Conservation (phyloP, 805 yeast species). For the Myxozyma nipponensis region DNA sequence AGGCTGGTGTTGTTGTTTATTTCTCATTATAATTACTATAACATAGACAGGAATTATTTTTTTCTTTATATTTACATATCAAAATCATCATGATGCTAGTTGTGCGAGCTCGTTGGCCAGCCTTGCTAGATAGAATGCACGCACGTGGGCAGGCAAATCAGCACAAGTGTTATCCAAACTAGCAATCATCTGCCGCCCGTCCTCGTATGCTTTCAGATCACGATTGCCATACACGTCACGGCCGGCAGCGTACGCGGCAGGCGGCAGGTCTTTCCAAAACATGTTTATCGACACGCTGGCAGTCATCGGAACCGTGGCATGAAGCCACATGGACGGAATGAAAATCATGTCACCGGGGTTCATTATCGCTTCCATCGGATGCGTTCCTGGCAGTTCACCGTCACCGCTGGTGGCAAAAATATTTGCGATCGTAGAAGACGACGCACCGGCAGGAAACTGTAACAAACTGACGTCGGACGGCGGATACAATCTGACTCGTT, state of each 20-base stretch:
- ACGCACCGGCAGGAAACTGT: conserved; percentile 35
- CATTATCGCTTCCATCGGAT: conserved; percentile 36
- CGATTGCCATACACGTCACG: conserved; percentile 40
- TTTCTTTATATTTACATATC: conserved; percentile 10
- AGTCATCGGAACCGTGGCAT: conserved; percentile 36
- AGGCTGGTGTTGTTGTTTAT: neutral
- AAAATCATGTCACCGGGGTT: conserved; percentile 40
- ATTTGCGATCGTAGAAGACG: conserved; percentile 37
- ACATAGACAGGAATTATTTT: conserved; percentile 15
- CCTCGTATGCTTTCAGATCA: conserved; percentile 38
- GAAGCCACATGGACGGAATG: conserved; percentile 42
- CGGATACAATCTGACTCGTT: conserved; percentile 37
- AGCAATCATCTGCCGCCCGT: conserved; percentile 32
- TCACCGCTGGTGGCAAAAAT: conserved; percentile 31
- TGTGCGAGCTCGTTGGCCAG: conserved; percentile 33
- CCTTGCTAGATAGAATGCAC: conserved; percentile 34
- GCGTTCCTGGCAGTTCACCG: conserved; percentile 12
- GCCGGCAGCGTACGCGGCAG: conserved; percentile 34
- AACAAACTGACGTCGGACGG: conserved; percentile 36
- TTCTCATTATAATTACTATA: neutral
- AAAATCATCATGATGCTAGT: neutral
- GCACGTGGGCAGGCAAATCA: conserved; percentile 32
- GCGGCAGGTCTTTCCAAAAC: conserved; percentile 38
- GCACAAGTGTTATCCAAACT: conserved; percentile 31
- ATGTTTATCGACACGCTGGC: conserved; percentile 38